phyloP scores from a whole-genome alignment of 2,329 filamentous ascomycete species.

The Cladosporium sp. region DNA sequence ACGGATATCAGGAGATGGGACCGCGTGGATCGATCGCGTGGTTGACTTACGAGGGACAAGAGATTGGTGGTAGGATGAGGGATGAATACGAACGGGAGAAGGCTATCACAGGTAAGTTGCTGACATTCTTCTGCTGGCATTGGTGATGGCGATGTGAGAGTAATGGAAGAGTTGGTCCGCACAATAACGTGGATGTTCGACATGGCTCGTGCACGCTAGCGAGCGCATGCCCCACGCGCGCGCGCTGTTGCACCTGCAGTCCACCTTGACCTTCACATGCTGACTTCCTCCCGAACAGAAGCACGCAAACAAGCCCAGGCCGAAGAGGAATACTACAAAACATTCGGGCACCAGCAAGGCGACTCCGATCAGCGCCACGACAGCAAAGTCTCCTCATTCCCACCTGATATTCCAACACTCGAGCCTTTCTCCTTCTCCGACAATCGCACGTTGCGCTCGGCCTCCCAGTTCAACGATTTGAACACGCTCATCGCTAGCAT shows the following conservation, averaged over 20 bases:
- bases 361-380: background rate
- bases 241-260: conserved; percentile 6
- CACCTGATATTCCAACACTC: background rate
- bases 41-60: conserved; percentile 22
- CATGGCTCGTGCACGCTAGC: conserved; percentile 4
- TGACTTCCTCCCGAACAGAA: conserved; percentile 14
- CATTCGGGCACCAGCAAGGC: background rate
- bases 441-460: background rate
- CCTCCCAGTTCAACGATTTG: background rate
- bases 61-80: conserved; percentile 14
- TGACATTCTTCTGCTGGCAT: background rate
- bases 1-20: conserved; percentile 20
- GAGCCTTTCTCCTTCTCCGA: background rate
- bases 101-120: conserved; percentile 2
- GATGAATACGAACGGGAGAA: conserved; percentile 16
- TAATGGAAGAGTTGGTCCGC: conserved; percentile 13
- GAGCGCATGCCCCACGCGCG: conserved; percentile 5
- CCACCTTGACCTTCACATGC: conserved; percentile 15
- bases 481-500: background rate
- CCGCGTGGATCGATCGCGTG: conserved; percentile 15
- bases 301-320: conserved; percentile 15
- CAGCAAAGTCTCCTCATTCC: background rate
- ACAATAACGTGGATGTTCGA: background rate
- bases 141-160: background rate
- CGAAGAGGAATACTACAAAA: background rate